phyloP scores from a whole-genome alignment of 1,139 yeast genomes.

The Saccharomycopsis hybrid region DNA sequence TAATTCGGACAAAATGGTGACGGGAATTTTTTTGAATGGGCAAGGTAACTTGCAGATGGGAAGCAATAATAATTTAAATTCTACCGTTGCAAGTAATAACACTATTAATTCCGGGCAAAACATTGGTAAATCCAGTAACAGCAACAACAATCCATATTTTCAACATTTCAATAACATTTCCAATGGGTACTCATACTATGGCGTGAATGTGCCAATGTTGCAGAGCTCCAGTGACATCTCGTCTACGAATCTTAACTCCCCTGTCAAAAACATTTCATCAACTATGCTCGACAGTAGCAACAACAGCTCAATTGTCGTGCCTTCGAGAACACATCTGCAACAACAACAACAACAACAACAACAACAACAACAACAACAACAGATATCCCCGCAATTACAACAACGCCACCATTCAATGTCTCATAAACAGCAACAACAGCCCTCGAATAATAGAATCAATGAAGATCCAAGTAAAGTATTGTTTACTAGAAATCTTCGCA shows the following conservation, averaged over 20 bases:
- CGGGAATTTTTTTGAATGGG: constrained; percentile 2
- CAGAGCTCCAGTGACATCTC: constrained; percentile 13
- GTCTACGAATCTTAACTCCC: constrained; percentile 20
- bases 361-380: neutral
- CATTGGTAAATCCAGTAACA: constrained; percentile 5
- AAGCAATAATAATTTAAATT: constrained; percentile 2
- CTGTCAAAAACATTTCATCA: constrained; percentile 20
- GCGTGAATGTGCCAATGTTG: constrained; percentile 13
- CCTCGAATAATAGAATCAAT: neutral
- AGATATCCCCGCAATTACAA: too few species aligned
- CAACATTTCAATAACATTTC: constrained; percentile 20
- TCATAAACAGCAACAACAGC: too few species aligned
- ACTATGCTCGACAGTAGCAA: constrained; percentile 7
- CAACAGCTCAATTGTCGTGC: constrained; percentile 3
- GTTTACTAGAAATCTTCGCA: constrained; percentile 49
- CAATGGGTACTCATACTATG: constrained; percentile 21
- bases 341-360: constrained; percentile 5
- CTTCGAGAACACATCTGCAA: neutral
- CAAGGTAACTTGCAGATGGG: constrained; percentile 6
- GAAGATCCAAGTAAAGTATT: constrained; percentile 24
- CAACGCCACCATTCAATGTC: too few species aligned
- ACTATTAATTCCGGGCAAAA: constrained; percentile 1
- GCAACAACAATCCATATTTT: constrained; percentile 14
- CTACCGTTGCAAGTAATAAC: neutral
- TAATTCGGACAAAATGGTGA: neutral